A percentile compares a stretch with the other conserved stretches of the same genome.
Conservation (phyloP, 2,329 filamentous ascomycete species). For the Celoporthe dispersa region DNA sequence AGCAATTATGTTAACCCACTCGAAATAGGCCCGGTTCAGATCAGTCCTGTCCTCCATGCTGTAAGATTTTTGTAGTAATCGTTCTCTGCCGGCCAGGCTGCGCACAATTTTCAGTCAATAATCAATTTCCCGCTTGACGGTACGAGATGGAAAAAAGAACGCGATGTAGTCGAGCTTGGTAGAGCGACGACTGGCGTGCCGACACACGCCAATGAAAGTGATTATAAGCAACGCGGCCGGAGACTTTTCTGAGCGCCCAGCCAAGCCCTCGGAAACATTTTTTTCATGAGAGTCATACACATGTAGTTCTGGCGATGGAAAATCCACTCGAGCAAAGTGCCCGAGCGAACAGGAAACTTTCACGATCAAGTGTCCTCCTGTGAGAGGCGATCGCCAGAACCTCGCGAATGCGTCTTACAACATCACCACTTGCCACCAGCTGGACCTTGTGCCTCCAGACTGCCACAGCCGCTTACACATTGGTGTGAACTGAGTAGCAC, state of each 20-base stretch:
- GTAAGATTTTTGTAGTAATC: not conserved
- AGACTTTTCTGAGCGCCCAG: not conserved
- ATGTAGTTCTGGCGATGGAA: not conserved
- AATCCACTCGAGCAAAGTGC: constrained; percentile 8
- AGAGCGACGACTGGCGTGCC: not conserved
- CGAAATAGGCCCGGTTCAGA: constrained; percentile 26
- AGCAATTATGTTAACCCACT: constrained; percentile 11
- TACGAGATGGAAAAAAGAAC: not conserved
- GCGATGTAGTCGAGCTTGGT: not conserved
- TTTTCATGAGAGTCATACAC: not conserved
- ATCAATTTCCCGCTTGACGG: not conserved
- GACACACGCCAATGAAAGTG: not conserved
- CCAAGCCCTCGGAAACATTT: not conserved
- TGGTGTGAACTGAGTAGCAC: not conserved
- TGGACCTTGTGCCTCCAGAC: not conserved
- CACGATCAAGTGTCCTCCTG: not conserved
- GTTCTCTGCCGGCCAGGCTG: not conserved
- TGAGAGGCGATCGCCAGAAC: not conserved
- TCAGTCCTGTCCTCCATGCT: constrained; percentile 23
- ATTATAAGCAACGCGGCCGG: not conserved
- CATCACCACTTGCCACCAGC: constrained; percentile 4
- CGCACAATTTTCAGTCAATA: not conserved
- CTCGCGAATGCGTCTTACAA: not conserved
- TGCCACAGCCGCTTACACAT: not conserved
- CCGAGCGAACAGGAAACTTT: not conserved